Conservation (phyloP, 306 rosid species). For the Glycyrrhiza uralensis region DNA sequence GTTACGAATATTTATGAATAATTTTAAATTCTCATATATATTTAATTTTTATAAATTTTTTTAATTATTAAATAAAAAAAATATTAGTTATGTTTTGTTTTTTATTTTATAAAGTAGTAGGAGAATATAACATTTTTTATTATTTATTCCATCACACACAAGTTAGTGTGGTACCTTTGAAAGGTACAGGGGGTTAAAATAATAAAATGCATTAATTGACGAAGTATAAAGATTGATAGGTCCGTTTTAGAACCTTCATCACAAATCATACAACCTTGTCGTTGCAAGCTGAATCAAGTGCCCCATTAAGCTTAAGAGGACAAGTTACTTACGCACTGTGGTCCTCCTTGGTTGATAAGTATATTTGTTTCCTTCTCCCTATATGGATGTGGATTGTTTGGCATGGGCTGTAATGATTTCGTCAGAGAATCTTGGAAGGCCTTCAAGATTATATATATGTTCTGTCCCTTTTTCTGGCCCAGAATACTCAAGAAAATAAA, state of each 20-base stretch:
- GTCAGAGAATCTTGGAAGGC: constrained; percentile 22
- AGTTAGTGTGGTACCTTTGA: constrained; percentile 6
- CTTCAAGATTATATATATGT: background rate
- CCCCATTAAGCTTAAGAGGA: background rate
- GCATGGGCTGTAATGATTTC: background rate
- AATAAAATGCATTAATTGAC: background rate
- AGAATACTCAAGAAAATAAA: background rate
- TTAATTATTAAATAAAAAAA: no score
- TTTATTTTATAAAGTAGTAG: no score
- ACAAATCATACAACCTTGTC: constrained; percentile 5
- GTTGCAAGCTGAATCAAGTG: constrained; percentile 8
- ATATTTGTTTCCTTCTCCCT: constrained; percentile 22
- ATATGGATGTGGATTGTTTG: constrained; percentile 24
- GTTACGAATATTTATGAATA: no score
- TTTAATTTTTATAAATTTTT: no score
- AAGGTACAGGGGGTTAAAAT: constrained; percentile 2
- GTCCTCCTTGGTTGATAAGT: constrained; percentile 13
- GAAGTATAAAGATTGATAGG: background rate
- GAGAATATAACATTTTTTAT: no score
- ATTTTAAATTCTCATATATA: no score
- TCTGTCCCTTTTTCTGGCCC: background rate
- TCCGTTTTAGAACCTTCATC: constrained; percentile 3
- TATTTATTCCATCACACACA: background rate
- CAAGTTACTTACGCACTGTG: constrained; percentile 14
- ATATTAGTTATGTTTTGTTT: no score